phyloP scores from a whole-genome alignment of 1,284 basidiomycete genomes.

The Acaromyces ingoldii region DNA sequence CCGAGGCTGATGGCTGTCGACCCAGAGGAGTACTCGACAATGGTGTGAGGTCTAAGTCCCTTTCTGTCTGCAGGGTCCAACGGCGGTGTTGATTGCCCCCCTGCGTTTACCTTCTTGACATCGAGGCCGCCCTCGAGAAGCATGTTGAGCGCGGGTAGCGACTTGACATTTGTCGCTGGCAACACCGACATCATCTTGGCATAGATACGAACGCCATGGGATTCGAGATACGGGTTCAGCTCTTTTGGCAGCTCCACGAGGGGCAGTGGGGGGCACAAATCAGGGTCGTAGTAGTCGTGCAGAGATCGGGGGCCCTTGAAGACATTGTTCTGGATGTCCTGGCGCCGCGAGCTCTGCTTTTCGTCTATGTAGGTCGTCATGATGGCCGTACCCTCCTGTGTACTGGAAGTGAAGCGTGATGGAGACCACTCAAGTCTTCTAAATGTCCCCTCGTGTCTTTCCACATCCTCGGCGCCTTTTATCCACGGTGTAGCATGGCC shows the following conservation, averaged over 20 bases:
- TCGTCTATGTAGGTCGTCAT: no score
- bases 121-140: background rate
- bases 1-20: conserved; percentile 29
- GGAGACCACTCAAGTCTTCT: no score
- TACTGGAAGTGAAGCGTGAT: no score
- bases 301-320: conserved; percentile 19
- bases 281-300: conserved; percentile 26
- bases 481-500: no score
- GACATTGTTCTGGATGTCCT: conserved; percentile 12
- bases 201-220: conserved; percentile 23
- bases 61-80: background rate
- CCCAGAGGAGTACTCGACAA: conserved; percentile 23
- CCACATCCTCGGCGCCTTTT: no score
- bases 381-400: no score
- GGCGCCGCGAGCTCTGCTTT: no score
- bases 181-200: conserved; percentile 28
- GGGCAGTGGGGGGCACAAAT: conserved; percentile 21
- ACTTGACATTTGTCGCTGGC: conserved; percentile 30
- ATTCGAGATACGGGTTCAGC: conserved; percentile 22
- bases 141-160: conserved; percentile 16
- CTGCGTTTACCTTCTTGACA: background rate
- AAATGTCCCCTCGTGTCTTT: no score
- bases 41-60: background rate
- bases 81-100: background rate
- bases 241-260: conserved; percentile 23